Evolutionary conservation across 31 red algal genomes (phyloP), one percentile per base, ranked within the genome.

Genomic region (Asparagopsis taxiformis): DNA sequence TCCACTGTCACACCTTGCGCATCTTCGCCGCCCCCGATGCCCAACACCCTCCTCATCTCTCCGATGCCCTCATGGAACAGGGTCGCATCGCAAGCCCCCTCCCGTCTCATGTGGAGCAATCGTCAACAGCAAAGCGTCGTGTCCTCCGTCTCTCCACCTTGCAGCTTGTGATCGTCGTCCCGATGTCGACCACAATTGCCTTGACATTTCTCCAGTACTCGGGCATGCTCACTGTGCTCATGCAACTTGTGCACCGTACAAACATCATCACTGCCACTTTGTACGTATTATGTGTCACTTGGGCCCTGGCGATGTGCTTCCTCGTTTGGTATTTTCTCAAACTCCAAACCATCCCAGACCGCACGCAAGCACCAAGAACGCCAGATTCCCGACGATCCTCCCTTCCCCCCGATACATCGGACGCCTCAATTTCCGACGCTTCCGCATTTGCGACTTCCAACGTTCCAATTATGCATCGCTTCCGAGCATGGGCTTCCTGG

Each of bases 281-380:
- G 30, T 85, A 85, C 35, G 15, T 62, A 17, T 23, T 75, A 28
- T 71, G 53, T 51, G 7, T 51, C 61, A 57, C 70, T 19, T 85
- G 81, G 58, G 44, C 20, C 17, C 19, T 75, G 3, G 68, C 81
- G 24, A 85, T 85, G 81, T 74, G 81, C 51, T 85, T 85, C 50
- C 52, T 85, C 15, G 70, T 85, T 15, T 85, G 81, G 81, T 85
- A 85, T 59, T 85, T 85, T 70, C 62, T 85, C 31, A 85, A 85
- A 53, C 34, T 85, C 3, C 81, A 85, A 39, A 60, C 51, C 31
- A 59, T 85, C 41, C 81, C 81, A 15, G 61, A 85, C 36, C 70
- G 68, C 39, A 21, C 59, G 8, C 65, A 58, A n/a, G 13, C 41
- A 6, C 41, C 41, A 13, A 6, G 41, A 9, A 9, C 41, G 6